A percentile compares a stretch with the other conserved stretches of the same genome.
Conservation (phyloP, 495 filamentous ascomycete species). For the Trichocladium uniseriatum region DNA sequence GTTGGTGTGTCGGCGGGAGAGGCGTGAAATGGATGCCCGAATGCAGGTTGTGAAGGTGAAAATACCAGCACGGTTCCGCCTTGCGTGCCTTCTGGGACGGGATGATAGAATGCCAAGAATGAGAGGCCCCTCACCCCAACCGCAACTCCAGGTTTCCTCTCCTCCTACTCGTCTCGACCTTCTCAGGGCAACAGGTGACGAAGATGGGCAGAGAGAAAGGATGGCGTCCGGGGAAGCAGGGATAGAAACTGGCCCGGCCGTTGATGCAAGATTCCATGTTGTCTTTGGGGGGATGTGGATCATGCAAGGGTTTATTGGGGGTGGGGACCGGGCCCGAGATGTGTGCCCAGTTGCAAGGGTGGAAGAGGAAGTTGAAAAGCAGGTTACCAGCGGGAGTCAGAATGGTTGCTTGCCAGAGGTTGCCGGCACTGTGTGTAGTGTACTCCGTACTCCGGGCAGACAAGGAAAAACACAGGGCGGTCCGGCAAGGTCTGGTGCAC, state of each 20-base stretch:
- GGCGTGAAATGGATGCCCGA: slow-evolving; percentile 16
- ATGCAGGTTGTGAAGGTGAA: slow-evolving; percentile 18
- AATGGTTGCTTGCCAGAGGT: too few relatives aligned
- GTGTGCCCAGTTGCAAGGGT: slow-evolving; percentile 17
- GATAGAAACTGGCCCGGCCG: slow-evolving; percentile 20
- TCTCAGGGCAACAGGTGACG: slow-evolving; percentile 10
- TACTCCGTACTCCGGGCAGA: too few relatives aligned
- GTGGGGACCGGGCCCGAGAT: slow-evolving; percentile 14
- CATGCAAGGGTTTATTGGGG: slow-evolving; percentile 28
- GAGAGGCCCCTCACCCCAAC: too few relatives aligned
- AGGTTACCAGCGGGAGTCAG: not conserved
- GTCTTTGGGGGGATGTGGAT: slow-evolving; percentile 21
- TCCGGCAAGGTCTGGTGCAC: not conserved
- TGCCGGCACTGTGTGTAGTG: too few relatives aligned
- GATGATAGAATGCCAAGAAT: not conserved
- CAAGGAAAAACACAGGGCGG: not conserved
- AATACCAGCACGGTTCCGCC: too few relatives aligned
- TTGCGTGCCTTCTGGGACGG: too few relatives aligned
- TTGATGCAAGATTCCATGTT: slow-evolving; percentile 32
- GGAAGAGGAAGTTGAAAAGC: slow-evolving; percentile 1
- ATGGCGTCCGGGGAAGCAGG: slow-evolving; percentile 16
- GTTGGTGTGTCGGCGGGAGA: slow-evolving; percentile 15
- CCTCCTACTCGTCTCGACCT: too few relatives aligned
- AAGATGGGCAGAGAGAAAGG: slow-evolving; percentile 1
- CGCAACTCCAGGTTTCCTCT: too few relatives aligned